Evolutionary conservation across 148 eudicot species (phyloP), one percentile per base, ranked within the genome.

Genomic region (Heliosperma pusillum): DNA sequence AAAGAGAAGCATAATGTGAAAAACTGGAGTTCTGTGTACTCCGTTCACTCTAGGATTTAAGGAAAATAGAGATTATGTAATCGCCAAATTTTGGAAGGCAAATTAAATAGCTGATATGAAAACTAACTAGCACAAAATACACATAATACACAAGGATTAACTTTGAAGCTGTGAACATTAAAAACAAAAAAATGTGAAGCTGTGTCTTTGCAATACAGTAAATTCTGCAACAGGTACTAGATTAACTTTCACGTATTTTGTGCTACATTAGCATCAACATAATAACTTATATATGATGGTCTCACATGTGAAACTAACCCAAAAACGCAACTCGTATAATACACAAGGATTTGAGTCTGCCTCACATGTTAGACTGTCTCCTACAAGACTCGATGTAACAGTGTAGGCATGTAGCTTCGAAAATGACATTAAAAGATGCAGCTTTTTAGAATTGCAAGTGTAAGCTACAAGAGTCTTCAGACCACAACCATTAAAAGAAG

Each of bases 381-480:
- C 12, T 3, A 50, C 15, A 50, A 50, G 55, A 50, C 3, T 50
- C 10, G 12, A 11, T 47, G 53, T 47, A 12, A 47, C 53, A 15
- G 16, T 47, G 53, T 47, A 50, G 55, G 5, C 3, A 17, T 50
- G 55, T 50, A 50, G 55, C 55, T 12, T 50, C 12, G 40, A 33
- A 33, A n/a, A 5, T 17, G 70, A 36, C 53, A 40, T 22, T 21
- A 5, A 20, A 42, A 0, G 12, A 3, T 22, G 10, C 11, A 22
- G 2, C 15, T 22, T 45, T 25, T 29, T 47, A 1, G 4, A 24
- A 69, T 13, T 69, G 53, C 20, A 22, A 70, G 40, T 50, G 9
- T 17, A 52, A 70, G 59, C 42, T 13, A 70, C 40, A 70, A 70
- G 60, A 70, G n/a, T 7, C 40, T 24, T n/a, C 9, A 70, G 55